phyloP scores from a whole-genome alignment of 768 basidiomycete species.

The Hebeloma cylindrosporum region DNA sequence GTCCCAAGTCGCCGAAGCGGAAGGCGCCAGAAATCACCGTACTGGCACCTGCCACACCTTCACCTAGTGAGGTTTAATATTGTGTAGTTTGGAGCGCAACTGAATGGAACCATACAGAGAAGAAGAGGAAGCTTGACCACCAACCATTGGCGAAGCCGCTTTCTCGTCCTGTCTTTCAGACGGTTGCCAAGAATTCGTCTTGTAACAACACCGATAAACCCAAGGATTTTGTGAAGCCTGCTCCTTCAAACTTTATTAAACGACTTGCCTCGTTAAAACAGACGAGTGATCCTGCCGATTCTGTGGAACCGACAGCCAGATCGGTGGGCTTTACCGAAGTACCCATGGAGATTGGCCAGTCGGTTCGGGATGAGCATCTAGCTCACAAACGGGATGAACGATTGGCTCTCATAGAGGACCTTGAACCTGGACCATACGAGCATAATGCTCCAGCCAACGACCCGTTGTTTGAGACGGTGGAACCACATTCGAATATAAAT shows the following conservation, averaged over 20 bases:
- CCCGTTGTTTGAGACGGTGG: constrained; percentile 72
- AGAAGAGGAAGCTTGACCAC: constrained; percentile 46
- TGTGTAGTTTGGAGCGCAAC: not conserved
- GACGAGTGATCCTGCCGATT: constrained; percentile 18
- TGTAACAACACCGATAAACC: not conserved
- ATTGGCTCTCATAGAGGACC: constrained; percentile 71
- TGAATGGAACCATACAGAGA: constrained; percentile 21
- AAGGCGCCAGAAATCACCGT: constrained; percentile 40
- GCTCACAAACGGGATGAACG: constrained; percentile 51
- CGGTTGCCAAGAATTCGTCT: constrained; percentile 3
- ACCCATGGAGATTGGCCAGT: constrained; percentile 21
- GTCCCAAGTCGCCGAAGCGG: constrained; percentile 46
- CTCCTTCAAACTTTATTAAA: constrained; percentile 52
- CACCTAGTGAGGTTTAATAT: constrained; percentile 52
- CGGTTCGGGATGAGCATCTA: not conserved
- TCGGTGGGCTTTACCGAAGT: constrained; percentile 37
- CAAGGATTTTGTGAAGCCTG: constrained; percentile 31
- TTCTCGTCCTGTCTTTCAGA: constrained; percentile 15
- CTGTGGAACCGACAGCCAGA: constrained; percentile 15
- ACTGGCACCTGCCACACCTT: constrained; percentile 61
- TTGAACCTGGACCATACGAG: constrained; percentile 76
- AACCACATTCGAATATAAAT: constrained; percentile 90
- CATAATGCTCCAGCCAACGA: constrained; percentile 72
- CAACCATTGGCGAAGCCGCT: constrained; percentile 14
- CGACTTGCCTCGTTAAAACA: constrained; percentile 45